These are phyloP conservation scores for Croton setiger DNA, from an alignment of 441 rosid genomes.

Conservation along the genomic window DNA sequence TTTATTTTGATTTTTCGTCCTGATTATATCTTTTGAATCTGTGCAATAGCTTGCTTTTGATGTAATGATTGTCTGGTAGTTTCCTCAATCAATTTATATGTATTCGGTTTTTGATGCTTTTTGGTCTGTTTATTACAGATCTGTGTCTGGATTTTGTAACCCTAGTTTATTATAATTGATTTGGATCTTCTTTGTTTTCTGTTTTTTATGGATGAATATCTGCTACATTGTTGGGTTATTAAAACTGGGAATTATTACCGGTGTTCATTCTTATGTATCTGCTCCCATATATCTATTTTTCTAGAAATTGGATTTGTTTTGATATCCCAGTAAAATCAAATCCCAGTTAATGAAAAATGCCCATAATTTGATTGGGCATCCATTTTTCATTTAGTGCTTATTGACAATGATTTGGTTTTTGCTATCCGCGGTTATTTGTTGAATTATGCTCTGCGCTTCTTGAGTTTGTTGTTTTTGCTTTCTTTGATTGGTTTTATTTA, in stretches of 20 bases:
- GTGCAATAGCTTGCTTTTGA: not conserved
- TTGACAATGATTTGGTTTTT: not conserved
- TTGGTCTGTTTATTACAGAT: not conserved
- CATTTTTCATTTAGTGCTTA: not conserved
- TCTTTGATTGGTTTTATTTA: constrained; percentile 6
- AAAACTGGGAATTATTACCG: not conserved
- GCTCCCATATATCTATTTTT: not conserved
- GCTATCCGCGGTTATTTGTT: not conserved
- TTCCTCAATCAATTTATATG: not conserved
- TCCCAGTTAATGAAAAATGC: not conserved
- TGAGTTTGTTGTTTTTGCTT: not conserved
- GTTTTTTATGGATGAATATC: not conserved
- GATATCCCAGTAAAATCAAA: not conserved
- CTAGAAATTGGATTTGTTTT: not conserved
- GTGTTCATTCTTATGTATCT: not conserved
- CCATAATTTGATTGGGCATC: not conserved
- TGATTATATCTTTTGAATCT: not conserved
- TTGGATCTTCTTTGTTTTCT: constrained; percentile 6
- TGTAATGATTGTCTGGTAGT: not conserved
- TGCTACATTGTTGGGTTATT: constrained; percentile 1
- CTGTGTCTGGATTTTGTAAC: constrained; percentile 7
- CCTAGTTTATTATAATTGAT: not conserved
- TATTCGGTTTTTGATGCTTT: not conserved
- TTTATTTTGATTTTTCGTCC: constrained; percentile 2
- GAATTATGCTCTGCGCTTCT: not conserved